phyloP scores from a whole-genome alignment of 345 rosid species.

The Eucalyptus pauciflora region DNA sequence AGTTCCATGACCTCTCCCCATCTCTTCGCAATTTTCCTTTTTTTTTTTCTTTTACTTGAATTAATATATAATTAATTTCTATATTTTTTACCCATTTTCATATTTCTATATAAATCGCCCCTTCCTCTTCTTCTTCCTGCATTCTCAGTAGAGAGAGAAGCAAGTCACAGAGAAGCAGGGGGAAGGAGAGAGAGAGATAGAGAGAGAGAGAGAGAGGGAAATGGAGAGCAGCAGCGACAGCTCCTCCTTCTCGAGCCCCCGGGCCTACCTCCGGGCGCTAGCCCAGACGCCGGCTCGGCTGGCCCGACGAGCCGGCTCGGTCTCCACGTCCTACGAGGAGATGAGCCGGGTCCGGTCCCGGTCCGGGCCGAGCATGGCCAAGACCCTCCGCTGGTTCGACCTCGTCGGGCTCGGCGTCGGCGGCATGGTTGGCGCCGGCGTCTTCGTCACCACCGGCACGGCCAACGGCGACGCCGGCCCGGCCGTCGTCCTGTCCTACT shows the following conservation, averaged over 20 bases:
- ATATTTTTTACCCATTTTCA: not conserved
- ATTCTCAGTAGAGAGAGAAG: not conserved
- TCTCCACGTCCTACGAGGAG: constrained; percentile 64
- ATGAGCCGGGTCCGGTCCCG: constrained; percentile 43
- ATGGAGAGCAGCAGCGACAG: not conserved
- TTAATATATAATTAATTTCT: too few species aligned
- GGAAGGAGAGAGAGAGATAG: not conserved
- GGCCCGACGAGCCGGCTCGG: constrained; percentile 53
- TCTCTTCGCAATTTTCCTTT: not conserved
- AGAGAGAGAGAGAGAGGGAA: constrained; percentile 10
- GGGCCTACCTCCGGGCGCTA: constrained; percentile 53
- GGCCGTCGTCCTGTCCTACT: constrained; percentile 67
- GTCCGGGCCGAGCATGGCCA: constrained; percentile 60
- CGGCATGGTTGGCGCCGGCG: constrained; percentile 98
- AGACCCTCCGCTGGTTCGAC: constrained; percentile 76
- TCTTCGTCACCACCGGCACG: constrained; percentile 70
- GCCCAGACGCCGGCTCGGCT: constrained; percentile 61
- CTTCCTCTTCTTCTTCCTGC: not conserved
- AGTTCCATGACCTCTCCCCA: not conserved
- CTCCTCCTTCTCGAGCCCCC: constrained; percentile 56
- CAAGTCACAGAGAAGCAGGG: not conserved
- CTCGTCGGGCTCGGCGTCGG: constrained; percentile 84
- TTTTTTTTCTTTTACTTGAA: too few species aligned
- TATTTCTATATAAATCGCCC: not conserved
- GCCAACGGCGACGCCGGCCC: constrained; percentile 70